A percentile compares a stretch with the other conserved stretches of the same genome.
Evolutionary conservation across 2,329 filamentous ascomycete genomes (phyloP).

Genomic region (Claviceps spartinae): DNA sequence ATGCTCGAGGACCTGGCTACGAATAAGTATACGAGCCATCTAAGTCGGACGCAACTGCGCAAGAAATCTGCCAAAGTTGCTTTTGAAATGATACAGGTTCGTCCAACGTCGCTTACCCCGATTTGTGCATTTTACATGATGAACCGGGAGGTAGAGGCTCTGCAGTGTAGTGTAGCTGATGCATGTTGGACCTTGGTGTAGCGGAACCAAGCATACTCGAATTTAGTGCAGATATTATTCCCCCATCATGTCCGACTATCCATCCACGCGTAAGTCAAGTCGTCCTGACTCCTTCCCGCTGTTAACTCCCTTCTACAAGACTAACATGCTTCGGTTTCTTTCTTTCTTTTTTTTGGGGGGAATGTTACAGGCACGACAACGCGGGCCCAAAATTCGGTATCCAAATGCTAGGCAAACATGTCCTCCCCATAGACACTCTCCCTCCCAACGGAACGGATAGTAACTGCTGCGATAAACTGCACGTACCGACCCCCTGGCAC

Average conservation of each 20-base stretch:
- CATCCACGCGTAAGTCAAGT: conserved; percentile 27
- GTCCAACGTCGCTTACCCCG: background rate
- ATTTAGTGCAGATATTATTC: conserved; percentile 30
- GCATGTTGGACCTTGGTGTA: background rate
- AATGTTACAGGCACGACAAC: conserved; percentile 18
- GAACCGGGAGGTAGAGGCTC: too few relatives aligned
- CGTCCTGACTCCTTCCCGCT: background rate
- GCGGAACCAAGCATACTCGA: conserved; percentile 34
- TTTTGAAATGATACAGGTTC: conserved; percentile 21
- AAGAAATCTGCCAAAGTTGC: conserved; percentile 18
- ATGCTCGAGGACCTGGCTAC: conserved; percentile 25
- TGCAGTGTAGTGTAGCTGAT: too few relatives aligned
- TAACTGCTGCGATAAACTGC: conserved; percentile 13
- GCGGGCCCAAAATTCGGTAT: conserved; percentile 29
- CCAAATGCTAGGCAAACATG: conserved; percentile 20
- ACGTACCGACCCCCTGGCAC: conserved; percentile 30
- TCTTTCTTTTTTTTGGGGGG: background rate
- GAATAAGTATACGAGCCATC: conserved; percentile 12
- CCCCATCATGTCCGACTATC: conserved; percentile 32
- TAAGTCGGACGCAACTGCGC: conserved; percentile 16
- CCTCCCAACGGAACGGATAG: conserved; percentile 11
- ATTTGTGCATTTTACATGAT: too few relatives aligned
- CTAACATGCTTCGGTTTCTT: too few relatives aligned
- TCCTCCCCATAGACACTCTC: conserved; percentile 19
- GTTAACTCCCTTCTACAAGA: too few relatives aligned